Percentiles rank a stretch among this genome's conserved stretches.
phyloP scores from a whole-genome alignment of 805 yeast species.

The Vanderwaltozyma verrucispora region DNA sequence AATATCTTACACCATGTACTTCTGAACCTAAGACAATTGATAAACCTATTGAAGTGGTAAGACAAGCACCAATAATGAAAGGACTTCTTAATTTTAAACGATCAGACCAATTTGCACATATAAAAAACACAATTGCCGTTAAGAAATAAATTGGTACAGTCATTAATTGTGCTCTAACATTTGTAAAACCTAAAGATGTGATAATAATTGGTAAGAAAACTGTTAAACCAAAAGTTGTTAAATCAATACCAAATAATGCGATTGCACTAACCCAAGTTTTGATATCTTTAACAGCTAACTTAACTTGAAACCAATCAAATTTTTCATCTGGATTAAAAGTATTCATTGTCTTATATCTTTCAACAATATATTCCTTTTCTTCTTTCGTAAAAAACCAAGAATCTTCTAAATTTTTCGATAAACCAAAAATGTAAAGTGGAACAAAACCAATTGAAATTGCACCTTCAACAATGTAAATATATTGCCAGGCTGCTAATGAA shows the following conservation, averaged over 20 bases:
- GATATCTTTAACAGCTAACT: conserved; percentile 23
- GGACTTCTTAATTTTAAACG: conserved; percentile 35
- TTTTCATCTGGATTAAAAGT: conserved; percentile 30
- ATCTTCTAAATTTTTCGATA: conserved; percentile 33
- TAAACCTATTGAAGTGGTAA: conserved; percentile 27
- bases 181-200: conserved; percentile 37
- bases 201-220: conserved; percentile 35
- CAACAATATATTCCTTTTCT: conserved; percentile 30
- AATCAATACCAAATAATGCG: conserved; percentile 31
- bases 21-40: conserved; percentile 26
- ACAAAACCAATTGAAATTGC: conserved; percentile 31
- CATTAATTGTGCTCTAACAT: conserved; percentile 65
- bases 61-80: conserved; percentile 28
- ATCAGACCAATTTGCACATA: conserved; percentile 58
- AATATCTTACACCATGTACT: conserved; percentile 29
- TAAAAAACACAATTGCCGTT: conserved; percentile 59
- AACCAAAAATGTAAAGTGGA: conserved; percentile 28
- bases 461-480: conserved; percentile 43
- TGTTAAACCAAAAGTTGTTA: conserved; percentile 31
- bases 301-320: conserved; percentile 30
- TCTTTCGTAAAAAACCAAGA: conserved; percentile 33
- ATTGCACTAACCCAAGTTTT: conserved; percentile 26
- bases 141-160: conserved; percentile 81
- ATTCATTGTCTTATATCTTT: conserved; percentile 29
- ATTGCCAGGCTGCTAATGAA: conserved; percentile 39